Conservation (phyloP, 148 eudicot species). For the Rhododendron molle region DNA sequence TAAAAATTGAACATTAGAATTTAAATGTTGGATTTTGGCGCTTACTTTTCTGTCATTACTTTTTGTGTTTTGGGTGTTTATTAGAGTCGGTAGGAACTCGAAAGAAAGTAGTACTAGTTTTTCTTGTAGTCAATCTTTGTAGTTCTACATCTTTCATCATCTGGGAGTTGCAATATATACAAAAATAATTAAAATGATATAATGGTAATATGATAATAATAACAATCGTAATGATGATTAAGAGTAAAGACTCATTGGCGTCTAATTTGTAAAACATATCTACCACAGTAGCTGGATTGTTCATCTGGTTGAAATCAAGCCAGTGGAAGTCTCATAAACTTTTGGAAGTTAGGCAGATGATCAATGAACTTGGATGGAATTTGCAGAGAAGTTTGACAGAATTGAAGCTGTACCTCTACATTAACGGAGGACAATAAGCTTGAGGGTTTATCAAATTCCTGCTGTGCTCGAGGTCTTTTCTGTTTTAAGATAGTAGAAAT, state of each 20-base stretch:
- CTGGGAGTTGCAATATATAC: not conserved
- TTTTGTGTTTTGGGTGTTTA: not conserved
- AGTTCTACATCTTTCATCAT: not conserved
- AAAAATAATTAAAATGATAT: accelerated
- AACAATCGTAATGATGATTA: no score
- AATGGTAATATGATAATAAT: not conserved
- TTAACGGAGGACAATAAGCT: not conserved
- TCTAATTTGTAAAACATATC: not conserved
- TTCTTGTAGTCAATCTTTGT: not conserved
- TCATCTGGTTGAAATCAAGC: not conserved
- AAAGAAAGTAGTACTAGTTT: not conserved
- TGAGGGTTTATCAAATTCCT: not conserved
- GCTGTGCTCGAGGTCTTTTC: not conserved
- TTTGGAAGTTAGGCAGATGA: not conserved
- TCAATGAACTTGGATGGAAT: not conserved
- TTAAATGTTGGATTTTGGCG: not conserved
- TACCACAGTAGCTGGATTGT: not conserved
- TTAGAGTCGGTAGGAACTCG: not conserved
- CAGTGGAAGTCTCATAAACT: not conserved
- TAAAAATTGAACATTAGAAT: not conserved
- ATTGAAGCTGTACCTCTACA: not conserved
- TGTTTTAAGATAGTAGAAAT: conserved; percentile 20
- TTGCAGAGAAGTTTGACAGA: not conserved
- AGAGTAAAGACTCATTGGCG: no score
- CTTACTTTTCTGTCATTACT: not conserved